Base-by-base conservation (phyloP, 768 basidiomycete genomes). In the Tremella yokohamensis region DNA sequence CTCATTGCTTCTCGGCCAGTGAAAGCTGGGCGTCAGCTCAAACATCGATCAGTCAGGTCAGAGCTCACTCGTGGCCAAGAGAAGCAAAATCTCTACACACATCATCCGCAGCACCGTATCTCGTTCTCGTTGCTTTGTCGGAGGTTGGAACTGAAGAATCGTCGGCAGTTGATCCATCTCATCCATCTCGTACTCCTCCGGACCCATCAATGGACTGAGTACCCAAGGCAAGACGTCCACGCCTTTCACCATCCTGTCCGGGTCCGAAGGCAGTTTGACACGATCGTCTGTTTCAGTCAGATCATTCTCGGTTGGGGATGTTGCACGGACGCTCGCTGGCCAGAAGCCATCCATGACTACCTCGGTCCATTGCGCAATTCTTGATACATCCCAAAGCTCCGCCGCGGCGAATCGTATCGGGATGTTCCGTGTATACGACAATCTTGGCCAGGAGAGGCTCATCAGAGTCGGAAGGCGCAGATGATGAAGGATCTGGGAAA, bases 121-220 rank as follows among this genome's bases (percentile, higher is more conserved):
- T 1, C 81, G 70, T 70, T 99, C 96, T 26, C 96, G 84, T 56
- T 78, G 82, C 76, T 99, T 99, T 11, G 85, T 85, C 0, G 85
- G 80, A 0, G 90, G 88, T 2, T 96, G 83, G 78, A 98, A 87
- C 74, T 99, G 96, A 11, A 97, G 80, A 0, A 87, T 83, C 12
- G 84, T 79, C 0, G 87, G 91, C 0, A 99, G 81, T 42, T 84
- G 84, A 64, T 99, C 96, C 79, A 90, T 88, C 40, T 90, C 89
- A 61, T 97, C 93, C 1, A 94, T 80, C 56, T 96, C 92, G 59
- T 89, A 86, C 76, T 98, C 96, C 76, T 98, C 96, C 0, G 91
- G 87, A 6, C 94, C 93, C 40, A 94, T 91, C 1, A 99, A 80
- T 0, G 96, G 94, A 0, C 93, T 82, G 2, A 99, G 81, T 11